Conservation (phyloP, 805 yeast genomes). For the Diddensiella santjacobensis region DNA sequence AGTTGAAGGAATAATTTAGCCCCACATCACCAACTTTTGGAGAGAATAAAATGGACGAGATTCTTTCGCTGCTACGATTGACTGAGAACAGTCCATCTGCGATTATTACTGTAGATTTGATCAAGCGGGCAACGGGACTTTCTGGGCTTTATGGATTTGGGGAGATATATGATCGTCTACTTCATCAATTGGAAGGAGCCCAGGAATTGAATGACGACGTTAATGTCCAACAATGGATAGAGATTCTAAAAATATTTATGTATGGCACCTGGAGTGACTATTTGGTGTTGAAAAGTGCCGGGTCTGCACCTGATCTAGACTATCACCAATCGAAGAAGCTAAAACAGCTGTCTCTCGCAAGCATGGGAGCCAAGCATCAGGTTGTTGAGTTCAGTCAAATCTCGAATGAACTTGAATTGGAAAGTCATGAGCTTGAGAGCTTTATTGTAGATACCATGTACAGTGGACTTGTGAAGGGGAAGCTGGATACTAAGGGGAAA, state of each 20-base stretch:
- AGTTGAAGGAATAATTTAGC: too few relatives aligned
- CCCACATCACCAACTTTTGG: too few relatives aligned
- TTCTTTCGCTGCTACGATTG: constrained; percentile 1
- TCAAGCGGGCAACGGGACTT: constrained; percentile 4
- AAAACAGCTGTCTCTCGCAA: constrained; percentile 23
- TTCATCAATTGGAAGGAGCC: neutral
- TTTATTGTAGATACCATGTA: constrained; percentile 25
- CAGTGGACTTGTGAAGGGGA: constrained; percentile 24
- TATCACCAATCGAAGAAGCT: constrained; percentile 21
- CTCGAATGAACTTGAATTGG: constrained; percentile 15
- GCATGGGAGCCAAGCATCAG: constrained; percentile 15
- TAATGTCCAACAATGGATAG: constrained; percentile 10
- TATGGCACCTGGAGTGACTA: constrained; percentile 22
- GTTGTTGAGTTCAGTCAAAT: constrained; percentile 17
- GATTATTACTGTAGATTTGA: constrained; percentile 2
- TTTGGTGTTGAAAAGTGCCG: neutral
- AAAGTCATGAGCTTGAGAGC: constrained; percentile 19
- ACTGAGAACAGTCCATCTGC: constrained; percentile 2
- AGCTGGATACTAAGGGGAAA: constrained; percentile 24
- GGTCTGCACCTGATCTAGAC: constrained; percentile 12
- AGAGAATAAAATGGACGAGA: constrained; percentile 14
- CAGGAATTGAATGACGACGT: neutral
- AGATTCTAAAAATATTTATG: constrained; percentile 18
- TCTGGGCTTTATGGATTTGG: constrained; percentile 8
- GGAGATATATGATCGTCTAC: constrained; percentile 7